phyloP scores from a whole-genome alignment of 768 basidiomycete species.

The Agrocybe pediades region DNA sequence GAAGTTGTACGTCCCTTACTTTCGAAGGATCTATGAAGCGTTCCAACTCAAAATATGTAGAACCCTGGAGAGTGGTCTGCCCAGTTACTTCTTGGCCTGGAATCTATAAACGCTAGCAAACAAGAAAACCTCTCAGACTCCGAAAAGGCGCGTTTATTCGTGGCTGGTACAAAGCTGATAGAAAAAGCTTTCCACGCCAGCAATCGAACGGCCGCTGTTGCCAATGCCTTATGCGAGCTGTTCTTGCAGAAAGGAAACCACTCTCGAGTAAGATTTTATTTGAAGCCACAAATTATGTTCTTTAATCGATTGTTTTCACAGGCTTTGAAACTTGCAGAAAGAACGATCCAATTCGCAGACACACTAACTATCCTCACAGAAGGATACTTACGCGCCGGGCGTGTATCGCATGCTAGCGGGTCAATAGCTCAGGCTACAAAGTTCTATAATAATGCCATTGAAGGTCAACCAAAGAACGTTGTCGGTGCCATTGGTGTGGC shows the following conservation, averaged over 20 bases:
- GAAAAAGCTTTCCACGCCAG: conserved; percentile 82
- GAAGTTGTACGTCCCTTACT: conserved; percentile 66
- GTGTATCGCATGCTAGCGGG: conserved; percentile 77
- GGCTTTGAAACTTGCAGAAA: conserved; percentile 92
- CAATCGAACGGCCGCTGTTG: conserved; percentile 77
- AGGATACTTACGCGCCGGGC: conserved; percentile 81
- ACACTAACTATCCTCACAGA: conserved; percentile 84
- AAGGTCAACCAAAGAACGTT: conserved; percentile 73
- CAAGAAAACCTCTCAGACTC: conserved; percentile 61
- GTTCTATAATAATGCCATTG: conserved; percentile 67
- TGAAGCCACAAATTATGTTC: not conserved
- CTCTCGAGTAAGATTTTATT: conserved; percentile 45
- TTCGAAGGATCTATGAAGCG: not conserved
- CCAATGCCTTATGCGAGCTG: conserved; percentile 80
- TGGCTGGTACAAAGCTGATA: conserved; percentile 67
- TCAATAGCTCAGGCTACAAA: conserved; percentile 62
- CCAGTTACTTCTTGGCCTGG: conserved; percentile 81
- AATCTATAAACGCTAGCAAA: conserved; percentile 86
- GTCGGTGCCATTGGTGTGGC: conserved; percentile 84
- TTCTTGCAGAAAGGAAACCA: conserved; percentile 73
- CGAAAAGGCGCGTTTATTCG: conserved; percentile 62
- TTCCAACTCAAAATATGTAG: conserved; percentile 33
- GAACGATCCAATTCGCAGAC: conserved; percentile 93
- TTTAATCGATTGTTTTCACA: conserved; percentile 26
- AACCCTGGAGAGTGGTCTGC: conserved; percentile 81